A percentile compares a stretch with the other conserved stretches of the same genome.
These are phyloP conservation scores for Marasmius fiardii DNA, from an alignment of 1,284 basidiomycete genomes.

Conservation along the genomic window DNA sequence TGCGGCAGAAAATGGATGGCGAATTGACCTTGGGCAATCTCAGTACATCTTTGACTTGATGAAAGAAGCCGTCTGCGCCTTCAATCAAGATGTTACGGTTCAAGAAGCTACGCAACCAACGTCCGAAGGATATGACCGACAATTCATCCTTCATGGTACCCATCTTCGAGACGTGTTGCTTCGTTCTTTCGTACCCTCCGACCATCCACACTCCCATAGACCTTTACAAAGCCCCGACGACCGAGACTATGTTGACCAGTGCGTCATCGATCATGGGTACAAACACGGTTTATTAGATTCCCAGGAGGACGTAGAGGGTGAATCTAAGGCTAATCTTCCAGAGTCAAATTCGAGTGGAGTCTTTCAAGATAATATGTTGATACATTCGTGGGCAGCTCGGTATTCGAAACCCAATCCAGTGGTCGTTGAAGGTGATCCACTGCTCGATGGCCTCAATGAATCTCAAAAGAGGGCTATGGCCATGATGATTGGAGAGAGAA, in stretches of 20 bases:
- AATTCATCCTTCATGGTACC: constrained; percentile 61
- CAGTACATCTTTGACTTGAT: constrained; percentile 71
- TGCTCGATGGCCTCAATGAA: constrained; percentile 53
- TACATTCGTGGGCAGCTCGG: constrained; percentile 74
- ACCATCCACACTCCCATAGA: constrained; percentile 12
- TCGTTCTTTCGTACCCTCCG: constrained; percentile 38
- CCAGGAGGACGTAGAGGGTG: constrained; percentile 25
- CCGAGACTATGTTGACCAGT: constrained; percentile 18
- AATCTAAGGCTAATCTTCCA: constrained; percentile 19
- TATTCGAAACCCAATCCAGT: constrained; percentile 64
- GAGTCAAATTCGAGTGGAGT: constrained; percentile 35
- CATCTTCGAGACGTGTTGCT: constrained; percentile 67
- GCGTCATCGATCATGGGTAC: constrained; percentile 12
- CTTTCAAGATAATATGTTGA: constrained; percentile 66
- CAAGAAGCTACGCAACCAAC: constrained; percentile 3
- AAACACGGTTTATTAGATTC: constrained; percentile 16
- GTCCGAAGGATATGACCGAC: constrained; percentile 29
- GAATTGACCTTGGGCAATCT: constrained; percentile 71
- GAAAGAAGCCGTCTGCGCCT: constrained; percentile 57
- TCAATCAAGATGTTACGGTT: constrained; percentile 46
- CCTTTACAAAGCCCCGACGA: constrained; percentile 21
- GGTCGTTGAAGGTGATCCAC: constrained; percentile 78
- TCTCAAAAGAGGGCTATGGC: constrained; percentile 86
- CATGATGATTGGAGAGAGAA: constrained; percentile 76
- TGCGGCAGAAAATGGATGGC: constrained; percentile 46